Evolutionary conservation across 2,329 filamentous ascomycete species (phyloP).

Genomic region (Fusarium hostae): DNA sequence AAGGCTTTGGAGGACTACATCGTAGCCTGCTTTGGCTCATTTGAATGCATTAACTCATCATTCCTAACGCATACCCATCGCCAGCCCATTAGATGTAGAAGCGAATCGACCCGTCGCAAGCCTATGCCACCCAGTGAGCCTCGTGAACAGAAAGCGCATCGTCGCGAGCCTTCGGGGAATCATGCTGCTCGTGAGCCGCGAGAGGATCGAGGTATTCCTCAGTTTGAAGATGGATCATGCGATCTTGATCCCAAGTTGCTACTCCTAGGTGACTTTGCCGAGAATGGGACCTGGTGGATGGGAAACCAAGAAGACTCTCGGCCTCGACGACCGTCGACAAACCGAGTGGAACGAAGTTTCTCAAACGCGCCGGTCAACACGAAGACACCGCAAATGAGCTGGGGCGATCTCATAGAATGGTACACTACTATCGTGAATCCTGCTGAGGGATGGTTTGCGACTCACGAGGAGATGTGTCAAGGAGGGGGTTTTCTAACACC

Average conservation of each 20-base stretch:
- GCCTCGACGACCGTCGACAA: conserved; percentile 30
- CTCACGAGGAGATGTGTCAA: conserved; percentile 64
- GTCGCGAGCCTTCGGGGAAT: conserved; percentile 54
- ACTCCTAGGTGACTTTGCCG: conserved; percentile 78
- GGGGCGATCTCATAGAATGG: conserved; percentile 77
- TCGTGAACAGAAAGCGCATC: conserved; percentile 36
- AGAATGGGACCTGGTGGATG: conserved; percentile 87
- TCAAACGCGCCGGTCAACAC: conserved; percentile 25
- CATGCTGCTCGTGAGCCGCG: conserved; percentile 23
- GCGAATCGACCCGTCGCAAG: conserved; percentile 46
- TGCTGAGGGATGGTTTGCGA: conserved; percentile 72
- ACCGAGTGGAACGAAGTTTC: conserved; percentile 31
- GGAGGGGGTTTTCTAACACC: conserved; percentile 44
- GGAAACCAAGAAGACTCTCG: conserved; percentile 61
- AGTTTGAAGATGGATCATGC: conserved; percentile 36
- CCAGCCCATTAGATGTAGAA: conserved; percentile 36
- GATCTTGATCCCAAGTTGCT: conserved; percentile 81
- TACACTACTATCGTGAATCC: conserved; percentile 76
- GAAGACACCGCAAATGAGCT: conserved; percentile 76
- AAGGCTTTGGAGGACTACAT: conserved; percentile 83
- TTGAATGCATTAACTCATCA: conserved; percentile 79
- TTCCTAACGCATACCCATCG: conserved; percentile 67
- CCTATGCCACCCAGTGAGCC: conserved; percentile 49
- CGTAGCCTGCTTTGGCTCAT: conserved; percentile 72
- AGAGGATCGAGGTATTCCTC: conserved; percentile 30